Evolutionary conservation across 805 yeast species (phyloP), one percentile per base, ranked within the genome.

Genomic region (Torulaspora quercuum): DNA sequence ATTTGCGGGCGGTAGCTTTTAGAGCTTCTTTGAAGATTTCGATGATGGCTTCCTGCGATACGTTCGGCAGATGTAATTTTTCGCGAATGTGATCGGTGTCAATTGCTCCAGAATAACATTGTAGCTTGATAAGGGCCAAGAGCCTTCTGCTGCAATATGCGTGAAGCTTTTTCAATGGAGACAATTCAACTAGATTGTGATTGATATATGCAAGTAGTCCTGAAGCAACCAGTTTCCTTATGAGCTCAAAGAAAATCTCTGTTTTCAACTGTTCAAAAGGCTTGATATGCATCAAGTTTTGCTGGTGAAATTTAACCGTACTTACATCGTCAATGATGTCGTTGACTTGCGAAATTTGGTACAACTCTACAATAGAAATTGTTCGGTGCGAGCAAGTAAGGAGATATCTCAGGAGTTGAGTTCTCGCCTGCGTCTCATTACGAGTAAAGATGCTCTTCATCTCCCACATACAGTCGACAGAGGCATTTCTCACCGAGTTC

Each of bases 1-100:
- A 20, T 17, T 37, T 21, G 18, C 16, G 13, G 7, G 29, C 17
- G 18, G 39, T 7, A 8, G n/a, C 21, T 29, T 38, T 33, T 7
- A 44, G 38, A 10, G 41, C 14, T 20, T 39, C 45, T 36, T 46
- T 44, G 31, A 41, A 39, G 2, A 46, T 33, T n/a, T 34, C 44
- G 5, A 49, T 30, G 5, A 48, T 44, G 3, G 45, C 42, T 16
- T 24, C 37, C 4, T 30, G 25, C 2, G 52, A 32, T 12, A 44
- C 15, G 6, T 23, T 16, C 3, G 35, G 30, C 9, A 33, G 19
- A 1, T 14, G 7, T n/a, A 49, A 23, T 25, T 39, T 42, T 11
- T 40, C 33, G 20, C 31, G 41, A 6, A 42, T 37, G 10, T 36
- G 11, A 1, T 35, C 25, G 13, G 38, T 27, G 13, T 48, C 44